Base-by-base conservation (phyloP, 2,329 filamentous ascomycete genomes). In the Fusarium sp. region DNA sequence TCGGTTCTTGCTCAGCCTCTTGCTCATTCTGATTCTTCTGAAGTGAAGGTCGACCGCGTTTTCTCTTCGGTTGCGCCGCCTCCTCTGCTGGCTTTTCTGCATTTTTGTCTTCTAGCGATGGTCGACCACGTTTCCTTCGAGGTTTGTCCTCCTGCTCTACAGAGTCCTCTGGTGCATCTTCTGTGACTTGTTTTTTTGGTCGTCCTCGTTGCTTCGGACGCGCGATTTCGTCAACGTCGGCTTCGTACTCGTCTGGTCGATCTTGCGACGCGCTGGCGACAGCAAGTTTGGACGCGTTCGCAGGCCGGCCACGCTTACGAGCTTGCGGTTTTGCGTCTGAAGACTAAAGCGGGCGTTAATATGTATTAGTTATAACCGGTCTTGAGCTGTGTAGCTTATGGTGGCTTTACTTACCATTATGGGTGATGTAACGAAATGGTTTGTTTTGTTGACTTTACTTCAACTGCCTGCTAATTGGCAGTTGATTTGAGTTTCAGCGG, bases 291-390 rank as follows among this genome's bases (percentile, higher is more conserved):
- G 78, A 78, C 80, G 80, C 80, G 80, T 79, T 80, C 32, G 78
- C 71, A 14, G 78, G 79, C 40, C 79, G 77, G 54, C 80, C 80
- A 73, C 81, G 82, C 72, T 82, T 83, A 67, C 81, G 81, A 68
- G 80, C 81, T 53, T 76, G 76, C 27, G 71, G 72, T 32, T 75
- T 67, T 53, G 75, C 70, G 37, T 71, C 65, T 43, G 72, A 65
- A 17, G 75, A 67, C 74, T 77, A 39, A 4, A 22, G 9, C 22
- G n/a, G 3, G 13, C 3, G 13, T 20, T 33, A 27, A 27, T 33
- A 11, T 10, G 19, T 43, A 37, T 62, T 49, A 48, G 22, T 44
- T 33, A 32, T 22, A 33, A 14, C 20, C 10, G n/a, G 1, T 7
- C n/a, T 44, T 25, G 2, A 4, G 17, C 17, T 14, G 20, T 20